A percentile compares a stretch with the other conserved stretches of the same genome.
Conservation (phyloP, 345 rosid species). For the Murraya koenigii region DNA sequence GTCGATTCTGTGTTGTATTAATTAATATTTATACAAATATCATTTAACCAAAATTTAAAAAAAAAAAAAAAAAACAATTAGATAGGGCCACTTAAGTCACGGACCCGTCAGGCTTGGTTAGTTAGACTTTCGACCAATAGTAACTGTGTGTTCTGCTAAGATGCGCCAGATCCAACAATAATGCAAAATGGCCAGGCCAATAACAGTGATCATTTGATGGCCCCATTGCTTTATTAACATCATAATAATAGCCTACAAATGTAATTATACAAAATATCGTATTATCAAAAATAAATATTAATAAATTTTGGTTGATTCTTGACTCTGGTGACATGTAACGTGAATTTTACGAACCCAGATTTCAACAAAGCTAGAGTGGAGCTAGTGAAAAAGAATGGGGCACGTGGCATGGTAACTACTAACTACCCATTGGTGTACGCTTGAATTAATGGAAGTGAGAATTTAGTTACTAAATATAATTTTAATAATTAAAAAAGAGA, state of each 20-base stretch:
- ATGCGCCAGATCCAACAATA: constrained; percentile 1
- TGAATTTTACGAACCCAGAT: constrained; percentile 8
- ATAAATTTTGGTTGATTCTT: background rate
- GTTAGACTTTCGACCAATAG: no score
- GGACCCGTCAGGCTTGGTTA: background rate
- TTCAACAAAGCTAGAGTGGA: background rate
- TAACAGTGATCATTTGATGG: background rate
- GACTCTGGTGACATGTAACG: background rate
- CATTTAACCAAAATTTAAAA: no score
- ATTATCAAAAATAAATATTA: no score
- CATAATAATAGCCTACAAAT: no score
- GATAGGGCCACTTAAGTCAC: background rate
- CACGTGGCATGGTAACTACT: background rate
- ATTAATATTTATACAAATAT: background rate
- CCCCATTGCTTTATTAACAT: background rate
- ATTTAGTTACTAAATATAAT: no score
- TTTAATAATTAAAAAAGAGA: background rate
- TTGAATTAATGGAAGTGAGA: no score
- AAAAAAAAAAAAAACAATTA: background rate
- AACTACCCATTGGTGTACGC: background rate
- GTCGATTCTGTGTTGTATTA: background rate
- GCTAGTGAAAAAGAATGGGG: background rate
- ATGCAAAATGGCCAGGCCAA: background rate
- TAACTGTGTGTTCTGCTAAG: constrained; percentile 5
- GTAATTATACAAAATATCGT: no score